phyloP scores from a whole-genome alignment of 768 basidiomycete species.

The Holtermanniella nyarrowii region DNA sequence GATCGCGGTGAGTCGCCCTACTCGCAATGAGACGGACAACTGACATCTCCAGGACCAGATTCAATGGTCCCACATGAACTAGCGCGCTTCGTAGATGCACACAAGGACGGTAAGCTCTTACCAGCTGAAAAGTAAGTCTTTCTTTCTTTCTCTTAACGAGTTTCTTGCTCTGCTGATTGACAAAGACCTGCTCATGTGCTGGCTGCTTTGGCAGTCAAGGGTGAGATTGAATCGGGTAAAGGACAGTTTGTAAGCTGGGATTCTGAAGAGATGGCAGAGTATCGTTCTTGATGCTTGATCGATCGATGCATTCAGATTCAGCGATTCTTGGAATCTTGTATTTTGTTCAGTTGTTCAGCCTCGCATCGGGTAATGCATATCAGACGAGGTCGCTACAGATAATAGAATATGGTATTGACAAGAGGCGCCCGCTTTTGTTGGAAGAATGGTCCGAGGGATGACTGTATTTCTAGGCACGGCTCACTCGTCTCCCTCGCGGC shows the following conservation, averaged over 20 bases:
- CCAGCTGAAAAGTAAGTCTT: conserved; percentile 63
- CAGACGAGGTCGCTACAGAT: too few species aligned
- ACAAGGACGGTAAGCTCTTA: conserved; percentile 60
- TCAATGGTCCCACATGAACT: conserved; percentile 53
- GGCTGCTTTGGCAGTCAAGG: conserved; percentile 60
- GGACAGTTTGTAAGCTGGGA: conserved; percentile 79
- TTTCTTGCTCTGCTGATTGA: neutral
- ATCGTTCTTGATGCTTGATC: neutral
- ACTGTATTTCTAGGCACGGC: too few species aligned
- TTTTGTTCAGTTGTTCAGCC: too few species aligned
- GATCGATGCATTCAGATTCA: too few species aligned
- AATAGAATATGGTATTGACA: too few species aligned
- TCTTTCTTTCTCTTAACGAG: conserved; percentile 23
- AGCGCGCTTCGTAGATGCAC: conserved; percentile 50
- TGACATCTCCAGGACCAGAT: conserved; percentile 18
- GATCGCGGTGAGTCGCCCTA: conserved; percentile 11
- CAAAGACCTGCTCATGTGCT: conserved; percentile 46
- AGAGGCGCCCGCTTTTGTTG: too few species aligned
- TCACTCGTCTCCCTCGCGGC: too few species aligned
- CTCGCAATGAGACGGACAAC: too few species aligned
- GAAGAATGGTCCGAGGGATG: too few species aligned
- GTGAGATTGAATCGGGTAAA: conserved; percentile 52
- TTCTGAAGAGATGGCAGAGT: conserved; percentile 44
- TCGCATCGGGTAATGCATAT: too few species aligned
- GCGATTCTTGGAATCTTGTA: too few species aligned